These are phyloP conservation scores for Pythium guiyangense DNA, from an alignment of 352 stramenopile genomes.

Conservation along the genomic window DNA sequence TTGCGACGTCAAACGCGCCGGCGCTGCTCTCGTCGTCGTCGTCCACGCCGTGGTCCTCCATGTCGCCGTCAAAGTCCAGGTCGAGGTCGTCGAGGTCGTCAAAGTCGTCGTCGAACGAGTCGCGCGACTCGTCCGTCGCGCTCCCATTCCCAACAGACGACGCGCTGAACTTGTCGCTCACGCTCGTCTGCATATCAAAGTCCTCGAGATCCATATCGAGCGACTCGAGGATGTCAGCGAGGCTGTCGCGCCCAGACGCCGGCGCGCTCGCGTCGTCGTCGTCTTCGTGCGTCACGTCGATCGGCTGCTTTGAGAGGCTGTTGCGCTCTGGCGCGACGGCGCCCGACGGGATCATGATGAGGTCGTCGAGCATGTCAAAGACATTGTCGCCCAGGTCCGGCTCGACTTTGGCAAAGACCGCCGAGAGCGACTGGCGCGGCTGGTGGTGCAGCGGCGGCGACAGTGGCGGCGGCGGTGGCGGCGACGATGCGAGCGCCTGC, in stretches of 20 bases:
- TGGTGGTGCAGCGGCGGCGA: slow-evolving; percentile 21
- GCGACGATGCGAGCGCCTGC: neutral
- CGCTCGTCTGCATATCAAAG: slow-evolving; percentile 31
- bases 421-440: slow-evolving; percentile 45
- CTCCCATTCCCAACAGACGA: neutral
- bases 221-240: slow-evolving; percentile 81
- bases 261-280: slow-evolving; percentile 14
- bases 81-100: slow-evolving; percentile 43
- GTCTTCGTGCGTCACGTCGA: slow-evolving; percentile 31
- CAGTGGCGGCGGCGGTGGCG: slow-evolving; percentile 5
- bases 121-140: slow-evolving; percentile 29
- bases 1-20: slow-evolving; percentile 5
- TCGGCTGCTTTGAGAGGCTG: slow-evolving; percentile 50
- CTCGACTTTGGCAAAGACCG: slow-evolving; percentile 65
- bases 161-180: slow-evolving; percentile 15
- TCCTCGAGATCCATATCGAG: slow-evolving; percentile 84
- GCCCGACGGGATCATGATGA: slow-evolving; percentile 76
- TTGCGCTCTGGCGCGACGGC: slow-evolving; percentile 45
- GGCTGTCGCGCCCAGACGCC: slow-evolving; percentile 44
- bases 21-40: slow-evolving; percentile 24
- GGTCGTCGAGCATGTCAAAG: slow-evolving; percentile 86
- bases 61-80: slow-evolving; percentile 37
- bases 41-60: slow-evolving; percentile 51
- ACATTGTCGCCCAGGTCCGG: slow-evolving; percentile 80
- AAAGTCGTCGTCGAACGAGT: slow-evolving; percentile 64